A percentile compares a stretch with the other conserved stretches of the same genome.
Conservation (phyloP, 73 alveolate species). For the Symbiodinium natans region DNA sequence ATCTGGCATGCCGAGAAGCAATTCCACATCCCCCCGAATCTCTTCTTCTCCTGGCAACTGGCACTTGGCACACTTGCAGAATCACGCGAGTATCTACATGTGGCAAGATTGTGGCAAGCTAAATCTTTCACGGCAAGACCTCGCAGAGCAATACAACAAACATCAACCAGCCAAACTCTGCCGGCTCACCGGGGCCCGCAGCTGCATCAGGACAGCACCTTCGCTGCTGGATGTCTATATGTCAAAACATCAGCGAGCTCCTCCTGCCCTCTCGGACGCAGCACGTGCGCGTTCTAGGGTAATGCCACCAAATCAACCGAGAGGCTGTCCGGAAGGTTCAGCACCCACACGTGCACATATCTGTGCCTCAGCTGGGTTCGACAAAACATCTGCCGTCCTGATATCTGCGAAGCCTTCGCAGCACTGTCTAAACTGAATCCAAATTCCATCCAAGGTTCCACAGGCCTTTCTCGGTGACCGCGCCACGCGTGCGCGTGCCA, state of each 20-base stretch:
- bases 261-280: no score
- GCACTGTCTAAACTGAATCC: background rate
- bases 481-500: slow-evolving; percentile 83
- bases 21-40: slow-evolving; percentile 88
- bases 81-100: no score
- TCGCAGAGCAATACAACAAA: no score
- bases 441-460: slow-evolving; percentile 25
- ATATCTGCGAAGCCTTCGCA: background rate
- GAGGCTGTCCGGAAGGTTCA: slow-evolving; percentile 81
- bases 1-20: slow-evolving; percentile 49
- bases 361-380: slow-evolving; percentile 56
- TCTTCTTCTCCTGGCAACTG: slow-evolving; percentile 59
- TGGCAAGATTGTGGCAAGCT: no score
- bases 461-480: slow-evolving; percentile 75
- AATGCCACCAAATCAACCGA: background rate
- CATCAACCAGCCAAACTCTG: background rate
- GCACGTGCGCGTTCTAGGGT: no score
- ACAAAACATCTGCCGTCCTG: background rate
- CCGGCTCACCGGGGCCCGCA: slow-evolving; percentile 58
- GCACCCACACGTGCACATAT: slow-evolving; percentile 89
- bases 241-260: background rate
- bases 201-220: slow-evolving; percentile 90
- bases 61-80: no score
- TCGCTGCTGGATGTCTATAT: no score
- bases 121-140: no score